Conservation (phyloP, 2,329 filamentous ascomycete species). For the Stemphylium vesicarium region DNA sequence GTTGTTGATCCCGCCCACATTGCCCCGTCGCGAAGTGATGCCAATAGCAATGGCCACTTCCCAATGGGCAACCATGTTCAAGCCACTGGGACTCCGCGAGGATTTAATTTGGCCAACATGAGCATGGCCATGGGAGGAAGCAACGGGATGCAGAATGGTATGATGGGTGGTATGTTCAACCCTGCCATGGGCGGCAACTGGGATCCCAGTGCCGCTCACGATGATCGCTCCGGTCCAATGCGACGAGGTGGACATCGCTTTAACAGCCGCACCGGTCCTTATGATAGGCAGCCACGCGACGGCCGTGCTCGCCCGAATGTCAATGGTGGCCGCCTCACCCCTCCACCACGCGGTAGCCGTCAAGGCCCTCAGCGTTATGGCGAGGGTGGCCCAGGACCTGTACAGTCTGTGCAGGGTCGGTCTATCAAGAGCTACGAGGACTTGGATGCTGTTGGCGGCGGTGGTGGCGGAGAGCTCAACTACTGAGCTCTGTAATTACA, state of each 20-base stretch:
- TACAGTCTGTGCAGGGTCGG: constrained; percentile 89
- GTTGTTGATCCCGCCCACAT: constrained; percentile 95
- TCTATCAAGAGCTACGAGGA: constrained; percentile 98
- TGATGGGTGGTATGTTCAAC: constrained; percentile 58
- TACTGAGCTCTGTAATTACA: constrained; percentile 62
- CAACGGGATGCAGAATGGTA: constrained; percentile 52
- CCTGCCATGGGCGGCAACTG: constrained; percentile 57
- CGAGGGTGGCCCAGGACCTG: constrained; percentile 78
- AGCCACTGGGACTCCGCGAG: constrained; percentile 83
- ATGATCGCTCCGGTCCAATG: constrained; percentile 53
- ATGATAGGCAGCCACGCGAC: constrained; percentile 50
- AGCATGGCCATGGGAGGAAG: constrained; percentile 65
- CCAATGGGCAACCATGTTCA: constrained; percentile 75
- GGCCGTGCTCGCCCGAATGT: constrained; percentile 55
- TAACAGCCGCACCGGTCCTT: constrained; percentile 49
- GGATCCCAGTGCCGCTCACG: constrained; percentile 58
- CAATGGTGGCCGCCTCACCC: constrained; percentile 56
- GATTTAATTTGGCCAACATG: constrained; percentile 84
- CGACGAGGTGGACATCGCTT: constrained; percentile 49
- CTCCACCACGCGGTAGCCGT: constrained; percentile 57
- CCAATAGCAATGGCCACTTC: constrained; percentile 95
- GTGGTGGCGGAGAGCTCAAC: constrained; percentile 82
- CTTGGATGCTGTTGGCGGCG: constrained; percentile 73
- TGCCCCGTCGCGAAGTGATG: constrained; percentile 88
- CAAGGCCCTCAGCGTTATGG: constrained; percentile 70